Evolutionary conservation across 371 early-diverging fungal species (phyloP).

Genomic region (Mucor plumbeus): DNA sequence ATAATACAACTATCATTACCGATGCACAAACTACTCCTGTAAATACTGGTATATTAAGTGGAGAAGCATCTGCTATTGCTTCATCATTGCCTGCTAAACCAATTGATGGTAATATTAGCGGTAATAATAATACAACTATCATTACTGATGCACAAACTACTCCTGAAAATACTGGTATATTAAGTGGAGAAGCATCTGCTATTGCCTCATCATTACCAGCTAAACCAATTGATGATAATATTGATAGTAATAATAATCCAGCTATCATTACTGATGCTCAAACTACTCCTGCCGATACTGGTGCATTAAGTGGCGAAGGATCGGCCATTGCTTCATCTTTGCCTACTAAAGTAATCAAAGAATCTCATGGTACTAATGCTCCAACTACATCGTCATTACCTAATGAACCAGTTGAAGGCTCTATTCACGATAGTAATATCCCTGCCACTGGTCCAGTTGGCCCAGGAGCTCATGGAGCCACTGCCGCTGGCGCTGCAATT

Average conservation of each 20-base stretch:
- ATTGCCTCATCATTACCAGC: conserved; percentile 1
- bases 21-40: background rate
- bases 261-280: background rate
- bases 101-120: background rate
- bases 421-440: background rate
- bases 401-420: background rate
- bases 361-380: background rate
- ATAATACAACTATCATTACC: background rate
- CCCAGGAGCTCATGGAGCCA: conserved; percentile 1
- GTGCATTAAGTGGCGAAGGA: background rate
- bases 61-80: background rate
- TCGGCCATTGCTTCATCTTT: background rate
- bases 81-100: conserved; percentile 1
- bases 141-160: background rate
- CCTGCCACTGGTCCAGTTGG: conserved; percentile 7
- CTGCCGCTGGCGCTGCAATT: conserved; percentile 7
- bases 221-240: background rate
- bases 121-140: background rate
- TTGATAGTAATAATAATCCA: background rate
- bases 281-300: background rate
- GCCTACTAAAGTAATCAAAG: background rate
- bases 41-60: background rate
- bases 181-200: background rate
- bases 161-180: background rate
- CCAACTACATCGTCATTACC: background rate